Conservation (phyloP, 1,139 yeast genomes). For the Zygoascus sp. region DNA sequence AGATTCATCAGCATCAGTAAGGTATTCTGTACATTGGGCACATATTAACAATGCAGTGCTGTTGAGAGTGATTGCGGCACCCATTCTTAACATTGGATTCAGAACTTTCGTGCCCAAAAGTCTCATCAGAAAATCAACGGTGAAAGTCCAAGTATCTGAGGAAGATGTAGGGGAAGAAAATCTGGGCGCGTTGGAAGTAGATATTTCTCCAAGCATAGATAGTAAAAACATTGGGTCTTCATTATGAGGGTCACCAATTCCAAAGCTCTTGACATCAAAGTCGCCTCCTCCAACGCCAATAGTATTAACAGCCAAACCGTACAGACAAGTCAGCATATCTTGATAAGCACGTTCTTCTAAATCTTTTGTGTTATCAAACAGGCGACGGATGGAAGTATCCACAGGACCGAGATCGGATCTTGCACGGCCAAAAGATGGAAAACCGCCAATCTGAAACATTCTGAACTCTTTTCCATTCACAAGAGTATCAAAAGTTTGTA, state of each 20-base stretch:
- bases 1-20: not conserved
- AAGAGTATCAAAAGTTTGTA: constrained; percentile 65
- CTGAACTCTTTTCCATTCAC: constrained; percentile 34
- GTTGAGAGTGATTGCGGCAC: constrained; percentile 4
- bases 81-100: not conserved
- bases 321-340: constrained; percentile 44
- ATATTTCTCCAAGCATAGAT: constrained; percentile 41
- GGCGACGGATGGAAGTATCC: constrained; percentile 39
- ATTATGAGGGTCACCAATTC: constrained; percentile 2
- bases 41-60: constrained; percentile 1
- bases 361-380: constrained; percentile 56
- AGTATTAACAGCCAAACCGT: constrained; percentile 22
- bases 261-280: constrained; percentile 18
- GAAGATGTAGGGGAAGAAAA: constrained; percentile 28
- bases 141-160: not conserved
- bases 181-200: constrained; percentile 47
- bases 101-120: constrained; percentile 3
- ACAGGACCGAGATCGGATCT: constrained; percentile 2
- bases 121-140: not conserved
- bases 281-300: constrained; percentile 8
- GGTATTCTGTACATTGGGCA: constrained; percentile 4
- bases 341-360: constrained; percentile 50
- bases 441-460: not conserved
- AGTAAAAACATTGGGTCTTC: constrained; percentile 21
- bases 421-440: constrained; percentile 4